Evolutionary conservation across 306 rosid genomes (phyloP), one percentile per base, ranked within the genome.

Genomic region (Elaeagnus macrophylla): DNA sequence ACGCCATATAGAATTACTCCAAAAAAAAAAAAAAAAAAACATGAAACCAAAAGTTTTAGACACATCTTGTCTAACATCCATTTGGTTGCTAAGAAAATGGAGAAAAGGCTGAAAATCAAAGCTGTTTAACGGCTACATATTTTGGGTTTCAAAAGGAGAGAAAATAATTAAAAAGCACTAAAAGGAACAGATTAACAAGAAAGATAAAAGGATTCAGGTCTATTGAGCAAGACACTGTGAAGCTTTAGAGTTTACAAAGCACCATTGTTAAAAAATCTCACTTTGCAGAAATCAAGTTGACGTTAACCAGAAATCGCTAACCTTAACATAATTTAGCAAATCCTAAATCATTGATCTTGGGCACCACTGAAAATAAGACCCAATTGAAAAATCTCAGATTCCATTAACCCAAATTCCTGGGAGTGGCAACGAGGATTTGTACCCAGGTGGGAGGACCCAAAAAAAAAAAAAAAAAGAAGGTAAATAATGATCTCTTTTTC

Each of bases 401-500:
- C 41, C 9, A 45, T 48, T 40, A 61, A 46, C 48, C 56, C 52
- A 60, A 48, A 60, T 16, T 18, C 37, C 41, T 7, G 55, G 45
- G 45, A 60, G 10, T 7, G 55, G 49, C 47, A 37, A 10, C 13
- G 47, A 54, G 54, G 67, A 46, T 48, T 50, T 16, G 56, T 47
- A 77, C 46, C 59, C 43, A 25, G 32, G 4, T 25, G 32, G 32
- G 32, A 25, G 32, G 4, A 25, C 32, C 32, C 2, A 25, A 25
- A 25, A 25, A 25, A 1, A 1, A 20, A 1, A 25, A 25, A 25
- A 25, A 25, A 25, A 37, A 54, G n/a, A n/a, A n/a, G n/a, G 37
- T 51, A 42, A 36, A 63, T 52, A 58, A 66, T 49, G 62, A 54
- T 50, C 58, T 57, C 52, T 65, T 62, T 66, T 17, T 57, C 49